These are phyloP conservation scores for Apophysomyces ossiformis DNA, from an alignment of 371 early-diverging fungal species.

Conservation along the genomic window DNA sequence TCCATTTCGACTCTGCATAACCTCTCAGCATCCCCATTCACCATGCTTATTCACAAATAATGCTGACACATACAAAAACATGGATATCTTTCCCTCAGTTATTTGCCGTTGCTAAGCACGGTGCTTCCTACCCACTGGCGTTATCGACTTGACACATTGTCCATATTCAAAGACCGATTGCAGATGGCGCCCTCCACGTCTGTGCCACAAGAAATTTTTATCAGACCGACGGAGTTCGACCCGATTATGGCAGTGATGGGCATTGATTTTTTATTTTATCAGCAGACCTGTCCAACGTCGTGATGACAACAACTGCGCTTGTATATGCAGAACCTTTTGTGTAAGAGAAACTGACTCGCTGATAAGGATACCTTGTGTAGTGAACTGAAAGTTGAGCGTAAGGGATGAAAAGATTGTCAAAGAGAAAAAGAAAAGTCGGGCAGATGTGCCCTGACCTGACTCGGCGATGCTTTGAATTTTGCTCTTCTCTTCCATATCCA, in stretches of 20 bases:
- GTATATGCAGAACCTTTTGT: not conserved
- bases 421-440: not conserved
- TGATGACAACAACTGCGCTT: conserved; percentile 1
- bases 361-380: too few species aligned
- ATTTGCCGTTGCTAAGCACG: not conserved
- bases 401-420: not conserved
- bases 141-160: not conserved
- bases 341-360: not conserved
- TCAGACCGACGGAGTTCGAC: conserved; percentile 1
- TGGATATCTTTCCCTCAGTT: not conserved
- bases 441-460: not conserved
- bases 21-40: not conserved
- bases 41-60: not conserved
- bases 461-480: not conserved
- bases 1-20: conserved; percentile 11
- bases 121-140: not conserved
- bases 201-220: conserved; percentile 10
- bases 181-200: conserved; percentile 1
- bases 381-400: not conserved
- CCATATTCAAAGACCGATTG: not conserved
- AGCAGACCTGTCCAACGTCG: not conserved
- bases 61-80: too few species aligned
- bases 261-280: not conserved
- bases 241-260: conserved; percentile 3
- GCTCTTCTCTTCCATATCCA: not conserved